Base-by-base conservation (phyloP, 306 rosid genomes). In the Cajanus cajan region DNA sequence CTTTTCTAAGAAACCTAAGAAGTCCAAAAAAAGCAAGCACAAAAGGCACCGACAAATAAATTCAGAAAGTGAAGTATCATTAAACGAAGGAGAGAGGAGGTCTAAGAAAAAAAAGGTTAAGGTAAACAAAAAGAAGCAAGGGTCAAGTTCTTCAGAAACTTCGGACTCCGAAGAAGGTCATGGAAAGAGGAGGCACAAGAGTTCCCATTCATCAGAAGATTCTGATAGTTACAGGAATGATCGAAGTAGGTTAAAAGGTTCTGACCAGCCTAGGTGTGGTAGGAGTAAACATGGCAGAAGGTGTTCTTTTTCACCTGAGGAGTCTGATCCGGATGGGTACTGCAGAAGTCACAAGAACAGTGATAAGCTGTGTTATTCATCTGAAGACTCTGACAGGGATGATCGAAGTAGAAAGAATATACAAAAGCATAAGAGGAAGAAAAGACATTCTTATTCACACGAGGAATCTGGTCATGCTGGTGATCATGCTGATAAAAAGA, bases 1-100 rank as follows among this genome's bases (percentile, higher is more conserved):
- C 82, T 86, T 92, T 57, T 78, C 97, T 62, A 84, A 80, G 85
- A 92, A 90, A 86, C 88, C 98, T 12, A 88, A 80, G 80, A 90
- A 92, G 85, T 84, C 77, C 66, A 90, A 87, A 82, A 88, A 86
- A 85, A 85, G 57, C 8, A 89, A 85, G 82, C 92, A 52, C 83
- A 88, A 89, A 83, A 82, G 9, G 78, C 43, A 62, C 36, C 82
- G 52, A 55, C 85, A 15, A 14, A 63, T 82, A 21, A 70, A 88
- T 50, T 68, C 82, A 70, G 89, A 88, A 70, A 81, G 84, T n/a
- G 84, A 79, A 39, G 58, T 81, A 19, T 86, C 84, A 67, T 80
- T 84, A 2, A 84, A 81, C 73, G 87, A 88, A 12, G 89, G 84
- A 54, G 89, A 83, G 82, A 82, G 79, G 80, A 68, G 64, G 28